Percentiles rank a stretch among this genome's conserved stretches.
Evolutionary conservation across 2,329 filamentous ascomycete species (phyloP).

Genomic region (Fusarium heterosporum): DNA sequence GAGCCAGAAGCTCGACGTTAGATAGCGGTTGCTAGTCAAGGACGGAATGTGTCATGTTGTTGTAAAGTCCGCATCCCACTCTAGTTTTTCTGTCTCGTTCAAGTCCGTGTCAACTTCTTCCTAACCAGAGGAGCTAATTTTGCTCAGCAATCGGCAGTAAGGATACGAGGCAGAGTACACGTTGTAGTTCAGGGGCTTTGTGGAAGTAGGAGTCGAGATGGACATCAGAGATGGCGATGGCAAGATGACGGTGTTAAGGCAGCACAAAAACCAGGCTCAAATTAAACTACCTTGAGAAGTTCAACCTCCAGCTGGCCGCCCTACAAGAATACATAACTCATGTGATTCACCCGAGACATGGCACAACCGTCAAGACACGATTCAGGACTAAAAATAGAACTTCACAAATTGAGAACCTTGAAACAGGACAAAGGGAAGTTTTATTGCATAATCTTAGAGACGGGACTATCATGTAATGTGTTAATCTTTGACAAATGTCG

Average conservation of each 20-base stretch:
- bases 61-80: too few relatives aligned
- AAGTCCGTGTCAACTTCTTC: too few relatives aligned
- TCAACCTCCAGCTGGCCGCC: not conserved
- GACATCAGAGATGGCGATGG: not conserved
- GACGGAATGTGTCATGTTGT: too few relatives aligned
- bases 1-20: too few relatives aligned
- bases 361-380: too few relatives aligned
- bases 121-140: too few relatives aligned
- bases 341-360: too few relatives aligned
- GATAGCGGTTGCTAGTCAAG: too few relatives aligned
- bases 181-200: too few relatives aligned
- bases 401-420: not conserved
- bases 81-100: too few relatives aligned
- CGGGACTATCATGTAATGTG: constrained; percentile 23
- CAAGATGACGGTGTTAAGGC: not conserved
- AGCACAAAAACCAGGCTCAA: not conserved
- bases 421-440: constrained; percentile 22
- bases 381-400: not conserved
- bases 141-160: too few relatives aligned
- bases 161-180: too few relatives aligned
- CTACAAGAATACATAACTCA: not conserved
- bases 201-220: not conserved
- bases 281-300: not conserved
- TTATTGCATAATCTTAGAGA: constrained; percentile 23
- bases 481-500: constrained; percentile 22